Conservation (phyloP, 331 rosid genomes). For the Rosa hybrid region DNA sequence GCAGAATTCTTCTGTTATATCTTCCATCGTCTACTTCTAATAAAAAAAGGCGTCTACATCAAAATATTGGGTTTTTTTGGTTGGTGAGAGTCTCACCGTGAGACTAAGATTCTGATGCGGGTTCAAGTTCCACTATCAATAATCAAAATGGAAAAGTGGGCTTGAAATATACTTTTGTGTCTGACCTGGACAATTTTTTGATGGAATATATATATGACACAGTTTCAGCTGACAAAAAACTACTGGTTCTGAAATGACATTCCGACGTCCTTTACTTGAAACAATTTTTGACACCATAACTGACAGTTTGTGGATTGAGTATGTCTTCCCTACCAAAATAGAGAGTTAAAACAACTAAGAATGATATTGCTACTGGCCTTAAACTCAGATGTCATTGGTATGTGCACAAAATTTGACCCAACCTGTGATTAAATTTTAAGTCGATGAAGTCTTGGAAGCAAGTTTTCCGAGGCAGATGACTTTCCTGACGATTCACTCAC, state of each 20-base stretch:
- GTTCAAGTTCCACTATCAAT: neutral
- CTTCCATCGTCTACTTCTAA: neutral
- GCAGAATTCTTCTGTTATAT: neutral
- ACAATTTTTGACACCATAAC: neutral
- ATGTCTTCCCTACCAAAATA: neutral
- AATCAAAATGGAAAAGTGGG: neutral
- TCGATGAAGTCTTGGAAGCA: neutral
- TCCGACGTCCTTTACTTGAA: neutral
- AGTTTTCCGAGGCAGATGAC: neutral
- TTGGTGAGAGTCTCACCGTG: neutral
- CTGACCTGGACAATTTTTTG: neutral
- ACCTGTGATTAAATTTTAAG: neutral
- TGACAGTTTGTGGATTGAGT: neutral
- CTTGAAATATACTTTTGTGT: neutral
- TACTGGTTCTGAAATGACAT: neutral
- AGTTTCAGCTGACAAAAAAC: neutral
- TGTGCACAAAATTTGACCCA: slow-evolving; percentile 1
- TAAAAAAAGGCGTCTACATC: neutral
- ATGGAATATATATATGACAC: neutral
- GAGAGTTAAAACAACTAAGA: neutral
- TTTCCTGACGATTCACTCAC: neutral
- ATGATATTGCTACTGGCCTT: neutral
- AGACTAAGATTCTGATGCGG: slow-evolving; percentile 2
- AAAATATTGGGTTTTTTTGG: neutral
- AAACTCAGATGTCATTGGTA: neutral